A percentile compares a stretch with the other conserved stretches of the same genome.
These are phyloP conservation scores for Solanum megistacrolobum DNA, from an alignment of 257 asterid species.

Conservation along the genomic window DNA sequence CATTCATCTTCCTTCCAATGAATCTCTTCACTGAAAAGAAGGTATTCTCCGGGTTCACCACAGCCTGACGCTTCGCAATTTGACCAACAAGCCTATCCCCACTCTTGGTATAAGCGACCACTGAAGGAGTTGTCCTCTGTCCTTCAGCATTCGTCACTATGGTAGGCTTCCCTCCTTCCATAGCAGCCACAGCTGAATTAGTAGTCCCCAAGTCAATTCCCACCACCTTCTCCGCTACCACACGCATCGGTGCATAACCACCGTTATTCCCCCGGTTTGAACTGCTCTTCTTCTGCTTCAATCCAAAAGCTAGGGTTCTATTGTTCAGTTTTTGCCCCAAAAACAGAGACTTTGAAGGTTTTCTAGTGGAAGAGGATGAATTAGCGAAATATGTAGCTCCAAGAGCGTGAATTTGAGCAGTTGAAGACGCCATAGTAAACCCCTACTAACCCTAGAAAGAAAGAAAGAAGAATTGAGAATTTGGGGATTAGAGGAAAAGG, in stretches of 20 bases:
- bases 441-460: conserved; percentile 8
- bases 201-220: conserved; percentile 90
- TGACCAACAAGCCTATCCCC: conserved; percentile 87
- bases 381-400: conserved; percentile 29
- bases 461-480: background rate
- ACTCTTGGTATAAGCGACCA: conserved; percentile 72
- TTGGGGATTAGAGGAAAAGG: conserved; percentile 6
- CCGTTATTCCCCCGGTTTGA: conserved; percentile 7
- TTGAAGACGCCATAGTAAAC: background rate
- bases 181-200: conserved; percentile 86
- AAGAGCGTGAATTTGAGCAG: conserved; percentile 58
- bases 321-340: conserved; percentile 36
- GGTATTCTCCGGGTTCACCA: conserved; percentile 79
- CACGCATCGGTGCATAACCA: conserved; percentile 33
- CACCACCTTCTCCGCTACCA: conserved; percentile 81
- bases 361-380: conserved; percentile 20
- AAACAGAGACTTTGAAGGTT: conserved; percentile 27
- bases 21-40: conserved; percentile 86
- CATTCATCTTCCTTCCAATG: conserved; percentile 85
- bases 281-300: conserved; percentile 33
- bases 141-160: conserved; percentile 85
- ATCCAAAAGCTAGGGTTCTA: conserved; percentile 16
- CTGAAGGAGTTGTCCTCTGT: conserved; percentile 86
- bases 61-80: conserved; percentile 90
- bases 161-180: conserved; percentile 96